A percentile compares a stretch with the other conserved stretches of the same genome.
These are phyloP conservation scores for Narthecium ossifragum DNA, from an alignment of 106 monocot genomes.

Conservation along the genomic window DNA sequence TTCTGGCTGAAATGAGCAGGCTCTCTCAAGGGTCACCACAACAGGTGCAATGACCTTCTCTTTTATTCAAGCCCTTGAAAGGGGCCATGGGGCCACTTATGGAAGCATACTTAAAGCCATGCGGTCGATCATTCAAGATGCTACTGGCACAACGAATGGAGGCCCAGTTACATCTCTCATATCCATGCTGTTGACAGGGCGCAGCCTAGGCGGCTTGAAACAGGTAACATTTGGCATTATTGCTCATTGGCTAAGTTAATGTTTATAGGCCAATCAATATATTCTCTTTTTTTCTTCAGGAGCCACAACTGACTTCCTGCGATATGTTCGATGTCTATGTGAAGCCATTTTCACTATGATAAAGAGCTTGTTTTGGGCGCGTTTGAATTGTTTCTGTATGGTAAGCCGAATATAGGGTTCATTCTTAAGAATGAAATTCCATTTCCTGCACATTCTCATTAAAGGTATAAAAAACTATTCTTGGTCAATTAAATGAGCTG, in stretches of 20 bases:
- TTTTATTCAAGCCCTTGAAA: constrained; percentile 86
- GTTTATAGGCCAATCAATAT: too few species aligned
- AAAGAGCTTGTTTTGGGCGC: too few species aligned
- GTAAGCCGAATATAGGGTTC: too few species aligned
- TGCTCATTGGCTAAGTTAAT: not conserved
- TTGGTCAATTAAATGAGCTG: too few species aligned
- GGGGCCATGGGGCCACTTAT: constrained; percentile 68
- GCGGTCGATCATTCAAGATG: constrained; percentile 48
- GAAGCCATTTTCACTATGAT: constrained; percentile 55
- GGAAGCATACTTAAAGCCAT: constrained; percentile 82
- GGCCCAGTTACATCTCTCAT: constrained; percentile 52
- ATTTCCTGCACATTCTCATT: too few species aligned
- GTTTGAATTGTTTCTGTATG: too few species aligned
- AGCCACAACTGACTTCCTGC: constrained; percentile 50
- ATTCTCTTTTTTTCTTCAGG: constrained; percentile 44
- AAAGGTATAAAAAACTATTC: too few species aligned
- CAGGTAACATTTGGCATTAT: constrained; percentile 39
- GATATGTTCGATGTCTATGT: constrained; percentile 50
- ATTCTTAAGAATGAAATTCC: too few species aligned
- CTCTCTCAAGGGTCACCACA: constrained; percentile 61
- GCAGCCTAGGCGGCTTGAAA: constrained; percentile 55
- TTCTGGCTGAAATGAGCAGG: constrained; percentile 26
- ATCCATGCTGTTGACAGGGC: constrained; percentile 67
- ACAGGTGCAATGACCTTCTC: constrained; percentile 92
- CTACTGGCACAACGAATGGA: constrained; percentile 24